Conservation (phyloP, 2,329 filamentous ascomycete species). For the Sarocladiaceae sp. region DNA sequence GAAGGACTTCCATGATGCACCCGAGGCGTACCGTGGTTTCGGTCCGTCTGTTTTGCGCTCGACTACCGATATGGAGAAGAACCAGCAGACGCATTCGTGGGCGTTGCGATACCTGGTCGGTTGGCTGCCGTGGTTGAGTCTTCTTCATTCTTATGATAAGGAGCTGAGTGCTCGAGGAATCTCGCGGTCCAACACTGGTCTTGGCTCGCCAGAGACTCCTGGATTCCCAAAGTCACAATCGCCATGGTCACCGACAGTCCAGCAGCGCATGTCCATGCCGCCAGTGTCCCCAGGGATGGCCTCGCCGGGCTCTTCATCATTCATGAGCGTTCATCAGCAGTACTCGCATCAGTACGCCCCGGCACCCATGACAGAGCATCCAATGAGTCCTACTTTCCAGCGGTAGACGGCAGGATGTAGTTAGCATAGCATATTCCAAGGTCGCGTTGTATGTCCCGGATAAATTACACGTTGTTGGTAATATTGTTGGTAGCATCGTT, state of each 20-base stretch:
- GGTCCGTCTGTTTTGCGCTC: conserved; percentile 4
- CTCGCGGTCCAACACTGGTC: conserved; percentile 6
- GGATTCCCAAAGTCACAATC: not conserved
- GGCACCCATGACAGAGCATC: not conserved
- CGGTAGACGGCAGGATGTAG: too few species aligned
- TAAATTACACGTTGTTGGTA: too few species aligned
- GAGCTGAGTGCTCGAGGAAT: conserved; percentile 8
- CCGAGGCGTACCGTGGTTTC: not conserved
- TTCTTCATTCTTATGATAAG: conserved; percentile 15
- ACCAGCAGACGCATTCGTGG: not conserved
- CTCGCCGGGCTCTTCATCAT: not conserved
- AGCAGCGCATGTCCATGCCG: conserved; percentile 2
- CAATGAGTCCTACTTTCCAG: not conserved
- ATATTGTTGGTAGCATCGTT: not conserved
- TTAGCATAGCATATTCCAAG: too few species aligned
- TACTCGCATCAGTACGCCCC: not conserved
- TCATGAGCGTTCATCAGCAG: not conserved
- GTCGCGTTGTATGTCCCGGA: too few species aligned
- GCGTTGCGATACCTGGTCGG: conserved; percentile 16
- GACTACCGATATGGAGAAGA: conserved; percentile 8
- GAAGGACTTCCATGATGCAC: conserved; percentile 10
- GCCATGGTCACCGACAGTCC: not conserved
- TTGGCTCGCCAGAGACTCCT: not conserved
- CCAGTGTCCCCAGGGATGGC: not conserved
- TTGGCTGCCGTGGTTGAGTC: conserved; percentile 20